Base-by-base conservation (phyloP, 2,329 filamentous ascomycete species). In the Colletotrichum sidae region DNA sequence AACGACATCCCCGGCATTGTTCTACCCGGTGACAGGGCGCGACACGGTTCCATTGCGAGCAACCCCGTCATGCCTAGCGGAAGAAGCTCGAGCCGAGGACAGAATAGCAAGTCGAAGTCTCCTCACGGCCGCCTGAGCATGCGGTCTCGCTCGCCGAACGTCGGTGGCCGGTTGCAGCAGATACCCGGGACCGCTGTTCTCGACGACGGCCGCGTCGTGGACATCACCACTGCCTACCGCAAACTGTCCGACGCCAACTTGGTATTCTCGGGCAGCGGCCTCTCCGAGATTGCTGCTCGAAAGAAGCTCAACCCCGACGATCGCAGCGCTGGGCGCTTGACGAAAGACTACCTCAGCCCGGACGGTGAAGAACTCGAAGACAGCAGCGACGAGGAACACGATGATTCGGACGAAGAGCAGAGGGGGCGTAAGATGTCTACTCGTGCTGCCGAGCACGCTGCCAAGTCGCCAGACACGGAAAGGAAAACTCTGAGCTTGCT, bases 211-310 rank as follows among this genome's bases (percentile, higher is more conserved):
- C 84, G 86, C 51, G 75, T 86, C 2, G 79, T 93, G 55, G 90
- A 94, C 72, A 86, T 92, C 76, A 87, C 85, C 64, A 90, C 83
- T 68, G 90, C 91, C 4, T 92, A 94, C 73, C 84, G 89, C 55
- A 86, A 88, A 64, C 79, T 94, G 15, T 93, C 91, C 1, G 90
- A 94, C 73, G 90, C 90, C 10, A 89, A 90, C 55, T 78, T 94
- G 47, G 83, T 87, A 4, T 84, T 84, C 37, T 88, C 89, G 6
- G 84, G 87, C 15, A 89, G 91, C 35, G 86, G 82, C 55, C 78
- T 95, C 38, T 84, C 90, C 7, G 81, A 83, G 55, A 79, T 92
- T 25, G 84, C 89, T 15, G 81, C 85, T 68, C 84, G 86, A 55
- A 90, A 89, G 72, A 72, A 70, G 52, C 70, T 75, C 6, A 81